These are phyloP conservation scores for Cucurbita pepo DNA, from an alignment of 306 rosid species.

Conservation along the genomic window DNA sequence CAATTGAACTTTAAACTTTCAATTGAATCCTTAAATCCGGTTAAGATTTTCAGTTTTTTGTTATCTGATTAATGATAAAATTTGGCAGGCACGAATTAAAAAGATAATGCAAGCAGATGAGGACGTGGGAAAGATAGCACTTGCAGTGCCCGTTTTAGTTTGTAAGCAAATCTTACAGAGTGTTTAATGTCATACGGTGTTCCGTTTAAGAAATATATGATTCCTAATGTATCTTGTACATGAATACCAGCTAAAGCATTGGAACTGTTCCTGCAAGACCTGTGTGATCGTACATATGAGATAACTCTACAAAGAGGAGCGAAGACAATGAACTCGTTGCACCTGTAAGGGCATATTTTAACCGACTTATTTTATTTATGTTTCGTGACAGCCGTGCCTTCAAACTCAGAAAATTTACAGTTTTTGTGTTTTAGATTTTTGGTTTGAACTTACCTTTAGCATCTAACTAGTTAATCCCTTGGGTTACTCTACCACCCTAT, in stretches of 20 bases:
- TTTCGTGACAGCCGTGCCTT: neutral
- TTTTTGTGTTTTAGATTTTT: neutral
- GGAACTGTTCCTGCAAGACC: conserved; percentile 92
- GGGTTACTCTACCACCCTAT: neutral
- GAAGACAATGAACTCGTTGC: conserved; percentile 87
- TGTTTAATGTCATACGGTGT: neutral
- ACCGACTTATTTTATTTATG: neutral
- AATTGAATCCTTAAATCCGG: neutral
- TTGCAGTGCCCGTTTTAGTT: conserved; percentile 94
- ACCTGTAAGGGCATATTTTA: conserved; percentile 51
- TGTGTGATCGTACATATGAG: conserved; percentile 87
- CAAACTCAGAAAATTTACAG: neutral
- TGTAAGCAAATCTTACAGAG: conserved; percentile 33
- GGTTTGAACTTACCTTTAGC: neutral
- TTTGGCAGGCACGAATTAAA: conserved; percentile 73
- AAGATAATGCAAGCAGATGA: conserved; percentile 98
- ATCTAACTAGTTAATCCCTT: neutral
- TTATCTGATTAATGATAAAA: conserved; percentile 13
- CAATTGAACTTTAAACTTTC: neutral
- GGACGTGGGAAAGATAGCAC: conserved; percentile 91
- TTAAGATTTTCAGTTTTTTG: neutral
- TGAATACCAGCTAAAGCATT: conserved; percentile 72
- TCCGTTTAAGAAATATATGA: neutral
- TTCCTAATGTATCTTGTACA: conserved; percentile 6
- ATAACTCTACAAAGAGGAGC: conserved; percentile 97